Percentiles rank a stretch among this genome's conserved stretches.
phyloP scores from a whole-genome alignment of 2,329 filamentous ascomycete genomes.

The Paecilomyces sp. region DNA sequence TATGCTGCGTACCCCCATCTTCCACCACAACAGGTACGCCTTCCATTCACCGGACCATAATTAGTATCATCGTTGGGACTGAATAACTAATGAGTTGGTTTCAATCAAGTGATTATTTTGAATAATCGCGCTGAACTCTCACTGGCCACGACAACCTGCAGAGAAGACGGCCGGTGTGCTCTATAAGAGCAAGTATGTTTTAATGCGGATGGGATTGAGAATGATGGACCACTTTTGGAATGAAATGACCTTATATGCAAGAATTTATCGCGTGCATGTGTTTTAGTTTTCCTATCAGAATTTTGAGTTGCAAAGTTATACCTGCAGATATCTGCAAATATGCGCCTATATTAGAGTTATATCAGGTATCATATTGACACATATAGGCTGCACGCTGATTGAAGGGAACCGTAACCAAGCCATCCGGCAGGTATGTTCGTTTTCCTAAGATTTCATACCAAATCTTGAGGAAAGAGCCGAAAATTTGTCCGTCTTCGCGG shows the following conservation, averaged over 20 bases:
- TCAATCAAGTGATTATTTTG: background rate
- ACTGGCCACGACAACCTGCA: background rate
- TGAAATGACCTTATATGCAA: background rate
- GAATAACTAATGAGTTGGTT: background rate
- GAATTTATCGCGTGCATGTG: background rate
- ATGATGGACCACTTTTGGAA: background rate
- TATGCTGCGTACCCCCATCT: constrained; percentile 71
- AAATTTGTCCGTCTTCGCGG: constrained; percentile 57
- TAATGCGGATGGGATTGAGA: background rate
- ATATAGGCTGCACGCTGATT: background rate
- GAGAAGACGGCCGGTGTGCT: background rate
- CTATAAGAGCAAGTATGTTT: background rate
- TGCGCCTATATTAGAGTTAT: background rate
- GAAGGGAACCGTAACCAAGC: background rate
- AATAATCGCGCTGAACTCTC: background rate
- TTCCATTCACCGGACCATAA: constrained; percentile 2
- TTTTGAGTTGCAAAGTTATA: background rate
- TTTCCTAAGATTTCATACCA: constrained; percentile 47
- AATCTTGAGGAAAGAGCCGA: constrained; percentile 69
- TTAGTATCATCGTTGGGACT: background rate
- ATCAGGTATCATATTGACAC: background rate
- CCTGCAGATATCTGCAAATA: background rate
- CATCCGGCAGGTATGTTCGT: background rate
- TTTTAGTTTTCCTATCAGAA: background rate
- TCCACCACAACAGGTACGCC: constrained; percentile 71